Evolutionary conservation across 108 stramenopile species (phyloP), one percentile per base, ranked within the genome.

Genomic region (Schizochytrium sp.): DNA sequence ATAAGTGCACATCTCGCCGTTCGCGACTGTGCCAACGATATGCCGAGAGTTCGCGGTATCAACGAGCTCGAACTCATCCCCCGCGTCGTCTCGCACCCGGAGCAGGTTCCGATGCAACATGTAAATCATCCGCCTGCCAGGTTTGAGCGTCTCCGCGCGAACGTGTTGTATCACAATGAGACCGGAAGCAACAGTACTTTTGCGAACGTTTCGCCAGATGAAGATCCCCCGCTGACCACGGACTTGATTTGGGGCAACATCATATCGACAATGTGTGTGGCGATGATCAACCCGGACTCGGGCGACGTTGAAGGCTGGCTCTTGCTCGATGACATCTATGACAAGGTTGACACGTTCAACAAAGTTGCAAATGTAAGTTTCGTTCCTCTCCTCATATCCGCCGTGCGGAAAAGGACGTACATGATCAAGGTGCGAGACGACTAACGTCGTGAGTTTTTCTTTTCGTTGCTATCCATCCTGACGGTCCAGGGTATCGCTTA

Each of bases 61-160:
- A 83, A 83, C 76, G 76, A 83, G 76, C 76, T 83, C n/a, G 76
- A 83, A 45, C 76, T 83, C 3, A 45, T 83, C 48, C 76, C 76
- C 8, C 76, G 76, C 19, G 0, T 53, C 28, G 12, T 83, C 51
- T 53, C 76, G 51, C 45, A 83, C 76, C 76, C 76, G 6, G 76
- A 83, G 51, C 76, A 83, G 4, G 51, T 83, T 23, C 19, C 12
- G n/a, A 34, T 12, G 76, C 76, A 83, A 0, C 63, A 23, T 18
- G 63, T 69, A 8, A 23, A 69, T 23, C 63, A 18, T 23, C 63
- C 63, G 14, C 41, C 63, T 8, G 63, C 63, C 14, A 16, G 14
- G 8, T 69, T 23, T 23, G 63, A 28, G 63, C 44, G 23, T 23
- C n/a, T 83, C 10, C 76, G 76, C 28, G 76, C 43, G 0, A 12